A percentile compares a stretch with the other conserved stretches of the same genome.
Conservation (phyloP, 257 asterid genomes). For the Solanum clarkiae region DNA sequence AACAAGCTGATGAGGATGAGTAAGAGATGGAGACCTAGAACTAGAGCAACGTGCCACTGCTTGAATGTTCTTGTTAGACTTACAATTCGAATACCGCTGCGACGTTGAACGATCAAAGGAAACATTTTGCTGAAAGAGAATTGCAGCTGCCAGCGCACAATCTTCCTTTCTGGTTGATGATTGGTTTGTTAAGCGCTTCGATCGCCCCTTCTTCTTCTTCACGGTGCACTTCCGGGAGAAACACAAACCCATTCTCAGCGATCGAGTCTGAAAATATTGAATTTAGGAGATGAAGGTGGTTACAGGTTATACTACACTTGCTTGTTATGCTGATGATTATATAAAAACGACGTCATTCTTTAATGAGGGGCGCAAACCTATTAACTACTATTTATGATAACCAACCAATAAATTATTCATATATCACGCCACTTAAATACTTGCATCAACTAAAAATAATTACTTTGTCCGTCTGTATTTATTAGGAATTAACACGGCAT, state of each 20-base stretch:
- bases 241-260: constrained; percentile 54
- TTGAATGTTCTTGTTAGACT: constrained; percentile 39
- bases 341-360: too few relatives aligned
- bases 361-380: too few relatives aligned
- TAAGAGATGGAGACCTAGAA: constrained; percentile 68
- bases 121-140: constrained; percentile 57
- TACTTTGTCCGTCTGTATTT: too few relatives aligned
- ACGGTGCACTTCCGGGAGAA: constrained; percentile 48
- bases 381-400: neutral
- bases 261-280: too few relatives aligned
- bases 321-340: neutral
- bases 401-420: too few relatives aligned
- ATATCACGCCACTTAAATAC: too few relatives aligned
- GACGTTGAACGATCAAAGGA: constrained; percentile 78
- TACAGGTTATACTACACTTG: too few relatives aligned
- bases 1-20: constrained; percentile 90
- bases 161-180: constrained; percentile 60
- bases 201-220: constrained; percentile 28
- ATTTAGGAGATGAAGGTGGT: too few relatives aligned
- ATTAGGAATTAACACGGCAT: too few relatives aligned
- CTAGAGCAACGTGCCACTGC: constrained; percentile 72
- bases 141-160: constrained; percentile 76
- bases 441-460: too few relatives aligned
- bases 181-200: constrained; percentile 32
- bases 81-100: constrained; percentile 43